A percentile compares a stretch with the other conserved stretches of the same genome.
phyloP scores from a whole-genome alignment of 2,329 filamentous ascomycete species.

The Plenodomus biglobosus region DNA sequence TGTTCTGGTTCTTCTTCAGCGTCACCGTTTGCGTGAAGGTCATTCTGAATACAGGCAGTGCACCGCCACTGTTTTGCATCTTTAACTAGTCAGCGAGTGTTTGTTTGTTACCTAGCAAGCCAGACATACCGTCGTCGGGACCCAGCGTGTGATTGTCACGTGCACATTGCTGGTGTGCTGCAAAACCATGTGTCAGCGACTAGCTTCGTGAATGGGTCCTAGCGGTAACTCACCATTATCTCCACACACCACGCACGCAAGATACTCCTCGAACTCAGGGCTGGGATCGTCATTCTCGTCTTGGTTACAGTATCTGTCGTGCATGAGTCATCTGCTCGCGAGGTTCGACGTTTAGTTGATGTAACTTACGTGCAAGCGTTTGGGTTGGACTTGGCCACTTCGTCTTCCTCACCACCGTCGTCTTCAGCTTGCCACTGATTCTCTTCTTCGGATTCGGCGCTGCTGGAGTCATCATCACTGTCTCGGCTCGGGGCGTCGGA shows the following conservation, averaged over 20 bases:
- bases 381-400: slow-evolving; percentile 55
- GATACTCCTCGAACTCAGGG: slow-evolving; percentile 77
- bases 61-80: slow-evolving; percentile 65
- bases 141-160: slow-evolving; percentile 67
- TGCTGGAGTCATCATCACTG: slow-evolving; percentile 44
- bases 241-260: slow-evolving; percentile 75
- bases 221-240: slow-evolving; percentile 70
- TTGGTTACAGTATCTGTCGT: slow-evolving; percentile 72
- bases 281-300: slow-evolving; percentile 81
- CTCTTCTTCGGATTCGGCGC: slow-evolving; percentile 58
- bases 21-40: slow-evolving; percentile 18
- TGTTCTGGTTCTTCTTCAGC: slow-evolving; percentile 45
- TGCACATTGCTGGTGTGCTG: slow-evolving; percentile 91
- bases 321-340: slow-evolving; percentile 3
- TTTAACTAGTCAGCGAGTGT: slow-evolving; percentile 38
- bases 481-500: slow-evolving; percentile 44
- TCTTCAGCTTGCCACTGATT: slow-evolving; percentile 57
- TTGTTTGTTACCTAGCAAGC: slow-evolving; percentile 11
- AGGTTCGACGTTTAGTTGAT: slow-evolving; percentile 10
- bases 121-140: slow-evolving; percentile 64
- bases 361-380: slow-evolving; percentile 66
- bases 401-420: slow-evolving; percentile 59
- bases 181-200: slow-evolving; percentile 47
- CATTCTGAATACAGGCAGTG: slow-evolving; percentile 57
- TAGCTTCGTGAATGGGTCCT: slow-evolving; percentile 27